These are phyloP conservation scores for Aspergillus cristatus DNA, from an alignment of 495 filamentous ascomycete species.

Conservation along the genomic window DNA sequence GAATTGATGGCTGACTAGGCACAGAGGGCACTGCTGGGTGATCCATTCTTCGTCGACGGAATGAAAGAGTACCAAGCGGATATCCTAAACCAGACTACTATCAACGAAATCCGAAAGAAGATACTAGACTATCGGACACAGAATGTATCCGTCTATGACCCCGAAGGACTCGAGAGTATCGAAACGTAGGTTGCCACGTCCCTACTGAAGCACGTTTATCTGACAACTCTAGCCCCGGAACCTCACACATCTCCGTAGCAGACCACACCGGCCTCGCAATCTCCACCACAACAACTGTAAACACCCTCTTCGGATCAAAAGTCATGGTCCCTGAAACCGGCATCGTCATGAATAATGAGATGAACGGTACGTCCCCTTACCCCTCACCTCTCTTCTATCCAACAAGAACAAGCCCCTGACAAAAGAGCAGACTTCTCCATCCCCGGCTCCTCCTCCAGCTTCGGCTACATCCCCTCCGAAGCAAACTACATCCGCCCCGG, in stretches of 20 bases:
- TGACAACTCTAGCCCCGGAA: constrained; percentile 45
- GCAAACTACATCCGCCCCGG: constrained; percentile 73
- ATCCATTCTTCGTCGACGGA: constrained; percentile 61
- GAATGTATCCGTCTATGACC: constrained; percentile 63
- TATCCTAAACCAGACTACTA: constrained; percentile 55
- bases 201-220: neutral
- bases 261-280: constrained; percentile 63
- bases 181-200: constrained; percentile 40
- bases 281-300: constrained; percentile 72
- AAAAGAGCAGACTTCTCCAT: constrained; percentile 69
- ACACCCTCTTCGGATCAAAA: constrained; percentile 70
- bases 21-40: constrained; percentile 60
- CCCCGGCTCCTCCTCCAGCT: constrained; percentile 63
- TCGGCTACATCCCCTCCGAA: constrained; percentile 71
- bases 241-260: constrained; percentile 62
- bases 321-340: constrained; percentile 74
- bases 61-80: constrained; percentile 52
- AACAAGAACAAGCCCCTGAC: neutral
- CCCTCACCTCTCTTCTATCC: neutral
- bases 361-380: constrained; percentile 54
- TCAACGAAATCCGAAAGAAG: constrained; percentile 46
- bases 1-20: constrained; percentile 1
- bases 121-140: constrained; percentile 64
- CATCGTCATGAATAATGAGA: constrained; percentile 89
- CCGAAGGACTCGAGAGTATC: constrained; percentile 48